phyloP scores from a whole-genome alignment of 148 eudicot genomes.

The Mesembryanthemum crystallinum region DNA sequence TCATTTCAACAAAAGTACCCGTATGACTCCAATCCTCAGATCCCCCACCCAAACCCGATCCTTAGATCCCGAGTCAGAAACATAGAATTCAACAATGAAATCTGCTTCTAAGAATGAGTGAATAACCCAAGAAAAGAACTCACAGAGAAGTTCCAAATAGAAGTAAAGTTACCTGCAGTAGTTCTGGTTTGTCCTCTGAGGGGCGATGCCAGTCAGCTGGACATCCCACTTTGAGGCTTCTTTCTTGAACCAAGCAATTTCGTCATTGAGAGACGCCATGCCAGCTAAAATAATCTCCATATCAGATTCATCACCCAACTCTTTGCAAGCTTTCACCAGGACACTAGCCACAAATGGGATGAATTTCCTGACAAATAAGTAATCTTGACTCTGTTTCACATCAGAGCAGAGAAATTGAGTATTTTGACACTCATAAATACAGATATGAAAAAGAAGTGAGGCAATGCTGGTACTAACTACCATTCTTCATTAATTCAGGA shows the following conservation, averaged over 20 bases:
- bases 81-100: not conserved
- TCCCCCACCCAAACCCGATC: too few relatives aligned
- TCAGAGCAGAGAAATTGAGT: not conserved
- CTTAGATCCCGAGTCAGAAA: too few relatives aligned
- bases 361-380: conserved; percentile 70
- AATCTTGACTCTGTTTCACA: conserved; percentile 73
- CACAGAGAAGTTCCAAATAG: not conserved
- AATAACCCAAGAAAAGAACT: conserved; percentile 3
- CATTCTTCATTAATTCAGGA: too few relatives aligned
- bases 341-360: conserved; percentile 66
- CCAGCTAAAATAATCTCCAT: conserved; percentile 75
- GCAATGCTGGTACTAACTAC: not conserved
- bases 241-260: conserved; percentile 81
- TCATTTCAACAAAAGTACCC: too few relatives aligned
- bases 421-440: not conserved
- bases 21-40: too few relatives aligned
- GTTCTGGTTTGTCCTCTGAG: conserved; percentile 49
- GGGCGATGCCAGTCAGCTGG: conserved; percentile 41
- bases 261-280: conserved; percentile 75
- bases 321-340: conserved; percentile 68
- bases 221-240: conserved; percentile 75
- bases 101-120: not conserved
- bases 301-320: conserved; percentile 58
- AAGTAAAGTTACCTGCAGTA: conserved; percentile 63
- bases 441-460: not conserved